Evolutionary conservation across 805 yeast genomes (phyloP), one percentile per base, ranked within the genome.

Genomic region (Pichia ethanolica): DNA sequence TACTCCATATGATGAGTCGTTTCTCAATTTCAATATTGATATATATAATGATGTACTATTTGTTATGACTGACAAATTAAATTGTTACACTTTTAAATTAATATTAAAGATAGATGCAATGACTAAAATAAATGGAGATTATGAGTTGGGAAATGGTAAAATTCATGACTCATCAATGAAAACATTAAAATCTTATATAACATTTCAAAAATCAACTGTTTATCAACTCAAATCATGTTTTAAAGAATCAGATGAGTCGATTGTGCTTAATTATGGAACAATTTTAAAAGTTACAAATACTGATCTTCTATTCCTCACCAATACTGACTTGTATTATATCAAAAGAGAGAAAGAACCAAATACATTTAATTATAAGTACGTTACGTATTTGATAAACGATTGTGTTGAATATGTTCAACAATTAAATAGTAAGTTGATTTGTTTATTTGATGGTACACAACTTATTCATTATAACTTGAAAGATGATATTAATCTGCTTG

Each of bases 21-120:
- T 65, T 37, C 36, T 66, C 11, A 48, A 51, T 38, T 54, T 67
- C 48, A 64, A 66, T 45, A 30, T 67, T 9, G 70, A 67, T 47
- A 20, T 54, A 2, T 52, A 50, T 44, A 53, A 51, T 12, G 64
- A 65, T 49, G 63, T 61, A 45, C 46, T 68, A 13, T 44, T 67
- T 9, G 68, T 66, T 1, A 49, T 66, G 11, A 64, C 70, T 6
- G 63, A 65, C 48, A 51, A 53, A 13, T 47, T 68, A 14, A 67
- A 66, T 49, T 61, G 66, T 47, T 68, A 68, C 50, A 63, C 69
- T 11, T 67, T 69, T 69, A 64, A 62, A 35, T 26, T 66, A 7
- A 47, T 46, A 7, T 8, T 54, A 7, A 53, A 50, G 13, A 37
- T 40, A 5, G 25, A 8, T 4, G 38, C 36, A 12, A 27, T 12